These are phyloP conservation scores for Microdochium paspali DNA, from an alignment of 2,329 filamentous ascomycete species.

Conservation along the genomic window DNA sequence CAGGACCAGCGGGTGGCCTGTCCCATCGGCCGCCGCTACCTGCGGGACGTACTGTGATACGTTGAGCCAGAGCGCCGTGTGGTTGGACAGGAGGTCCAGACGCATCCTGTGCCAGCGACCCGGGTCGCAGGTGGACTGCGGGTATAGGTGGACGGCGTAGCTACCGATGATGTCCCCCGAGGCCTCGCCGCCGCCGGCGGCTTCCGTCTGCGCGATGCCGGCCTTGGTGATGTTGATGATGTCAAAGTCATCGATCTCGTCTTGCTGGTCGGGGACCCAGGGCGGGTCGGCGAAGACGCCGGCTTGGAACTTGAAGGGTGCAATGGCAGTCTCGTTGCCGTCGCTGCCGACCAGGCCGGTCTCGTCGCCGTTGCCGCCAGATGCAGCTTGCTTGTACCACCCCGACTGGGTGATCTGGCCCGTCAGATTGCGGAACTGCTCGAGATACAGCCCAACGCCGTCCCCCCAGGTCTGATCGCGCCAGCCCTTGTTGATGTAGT, in stretches of 20 bases:
- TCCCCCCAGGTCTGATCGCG: constrained; percentile 18
- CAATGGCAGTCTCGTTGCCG: background rate
- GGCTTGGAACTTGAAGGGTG: constrained; percentile 19
- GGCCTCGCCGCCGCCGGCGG: constrained; percentile 7
- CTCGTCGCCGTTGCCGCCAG: background rate
- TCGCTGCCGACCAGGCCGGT: background rate
- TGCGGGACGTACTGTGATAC: constrained; percentile 22
- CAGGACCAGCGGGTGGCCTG: constrained; percentile 28
- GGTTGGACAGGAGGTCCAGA: constrained; percentile 21
- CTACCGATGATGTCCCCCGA: constrained; percentile 18
- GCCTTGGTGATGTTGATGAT: constrained; percentile 19
- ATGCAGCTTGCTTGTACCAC: constrained; percentile 16
- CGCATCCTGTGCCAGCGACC: constrained; percentile 20
- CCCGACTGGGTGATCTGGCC: constrained; percentile 16
- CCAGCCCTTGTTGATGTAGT: constrained; percentile 24
- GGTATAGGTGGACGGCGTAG: constrained; percentile 24
- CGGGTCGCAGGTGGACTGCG: constrained; percentile 25
- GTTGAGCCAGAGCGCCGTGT: constrained; percentile 22
- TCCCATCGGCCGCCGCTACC: constrained; percentile 20
- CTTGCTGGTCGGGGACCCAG: constrained; percentile 24
- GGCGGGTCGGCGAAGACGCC: constrained; percentile 24
- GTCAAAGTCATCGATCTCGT: constrained; percentile 23
- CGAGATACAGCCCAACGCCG: constrained; percentile 17
- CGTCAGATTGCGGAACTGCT: constrained; percentile 21
- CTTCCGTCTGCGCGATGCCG: background rate